phyloP scores from a whole-genome alignment of 371 early-diverging fungal species.

The Zopfochytrium polystomum region DNA sequence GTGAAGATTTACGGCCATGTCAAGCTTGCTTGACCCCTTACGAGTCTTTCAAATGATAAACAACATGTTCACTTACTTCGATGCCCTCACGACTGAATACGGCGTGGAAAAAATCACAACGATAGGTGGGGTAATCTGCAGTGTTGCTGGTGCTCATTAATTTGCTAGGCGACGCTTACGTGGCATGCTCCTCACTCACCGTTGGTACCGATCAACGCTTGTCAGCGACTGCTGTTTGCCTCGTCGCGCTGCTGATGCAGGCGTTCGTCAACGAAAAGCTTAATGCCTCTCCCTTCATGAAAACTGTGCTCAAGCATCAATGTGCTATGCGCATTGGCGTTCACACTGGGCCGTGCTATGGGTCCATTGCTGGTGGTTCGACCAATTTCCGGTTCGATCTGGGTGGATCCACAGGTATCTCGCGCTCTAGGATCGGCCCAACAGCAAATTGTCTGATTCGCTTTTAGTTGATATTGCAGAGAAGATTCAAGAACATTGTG shows the following conservation, averaged over 20 bases:
- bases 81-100: constrained; percentile 36
- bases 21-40: constrained; percentile 38
- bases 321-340: constrained; percentile 44
- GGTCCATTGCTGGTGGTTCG: constrained; percentile 46
- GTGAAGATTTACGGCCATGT: constrained; percentile 47
- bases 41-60: constrained; percentile 44
- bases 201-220: constrained; percentile 26
- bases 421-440: background rate
- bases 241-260: constrained; percentile 48
- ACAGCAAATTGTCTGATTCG: background rate
- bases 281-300: constrained; percentile 32
- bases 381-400: constrained; percentile 46
- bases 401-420: constrained; percentile 40
- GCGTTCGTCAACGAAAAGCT: constrained; percentile 37
- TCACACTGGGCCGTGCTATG: constrained; percentile 38
- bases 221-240: constrained; percentile 37
- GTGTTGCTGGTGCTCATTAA: too few species aligned
- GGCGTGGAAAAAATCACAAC: constrained; percentile 47
- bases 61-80: constrained; percentile 42
- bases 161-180: constrained; percentile 50
- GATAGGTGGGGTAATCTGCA: too few species aligned
- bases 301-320: constrained; percentile 20
- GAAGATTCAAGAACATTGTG: too few species aligned
- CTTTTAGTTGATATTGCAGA: too few species aligned
- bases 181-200: constrained; percentile 35